Conservation (phyloP, 2,329 filamentous ascomycete species). For the Venturia carpophila region DNA sequence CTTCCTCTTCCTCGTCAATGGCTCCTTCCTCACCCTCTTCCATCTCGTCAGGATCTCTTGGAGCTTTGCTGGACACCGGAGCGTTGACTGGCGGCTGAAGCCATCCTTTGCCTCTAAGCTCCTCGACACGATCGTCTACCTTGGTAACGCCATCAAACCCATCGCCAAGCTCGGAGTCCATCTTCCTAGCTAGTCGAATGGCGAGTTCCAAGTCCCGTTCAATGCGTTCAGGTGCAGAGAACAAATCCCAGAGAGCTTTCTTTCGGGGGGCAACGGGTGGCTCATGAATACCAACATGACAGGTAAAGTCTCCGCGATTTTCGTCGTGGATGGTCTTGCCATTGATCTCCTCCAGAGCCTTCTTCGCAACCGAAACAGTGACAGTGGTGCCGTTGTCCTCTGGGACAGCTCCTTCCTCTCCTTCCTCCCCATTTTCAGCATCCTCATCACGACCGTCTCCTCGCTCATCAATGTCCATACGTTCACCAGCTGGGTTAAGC, state of each 20-base stretch:
- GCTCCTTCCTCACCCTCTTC: constrained; percentile 62
- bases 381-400: constrained; percentile 28
- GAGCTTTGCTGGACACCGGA: constrained; percentile 50
- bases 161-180: constrained; percentile 74
- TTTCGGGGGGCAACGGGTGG: constrained; percentile 79
- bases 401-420: constrained; percentile 41
- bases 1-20: constrained; percentile 55
- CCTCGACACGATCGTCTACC: constrained; percentile 80
- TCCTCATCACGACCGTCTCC: constrained; percentile 67
- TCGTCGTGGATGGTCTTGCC: constrained; percentile 96
- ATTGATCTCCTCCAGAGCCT: constrained; percentile 88
- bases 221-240: constrained; percentile 87
- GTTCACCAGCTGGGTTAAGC: constrained; percentile 65
- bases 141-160: constrained; percentile 69
- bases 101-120: constrained; percentile 65
- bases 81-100: constrained; percentile 58
- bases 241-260: constrained; percentile 94
- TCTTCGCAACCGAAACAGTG: constrained; percentile 57
- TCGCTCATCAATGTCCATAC: constrained; percentile 54
- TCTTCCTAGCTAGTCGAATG: constrained; percentile 70
- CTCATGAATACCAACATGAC: constrained; percentile 92
- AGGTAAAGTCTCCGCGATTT: constrained; percentile 88
- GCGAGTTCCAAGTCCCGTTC: constrained; percentile 83
- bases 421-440: constrained; percentile 56
- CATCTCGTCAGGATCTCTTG: constrained; percentile 54